Evolutionary conservation across 768 basidiomycete species (phyloP).

Genomic region (Tylopilus balloui): DNA sequence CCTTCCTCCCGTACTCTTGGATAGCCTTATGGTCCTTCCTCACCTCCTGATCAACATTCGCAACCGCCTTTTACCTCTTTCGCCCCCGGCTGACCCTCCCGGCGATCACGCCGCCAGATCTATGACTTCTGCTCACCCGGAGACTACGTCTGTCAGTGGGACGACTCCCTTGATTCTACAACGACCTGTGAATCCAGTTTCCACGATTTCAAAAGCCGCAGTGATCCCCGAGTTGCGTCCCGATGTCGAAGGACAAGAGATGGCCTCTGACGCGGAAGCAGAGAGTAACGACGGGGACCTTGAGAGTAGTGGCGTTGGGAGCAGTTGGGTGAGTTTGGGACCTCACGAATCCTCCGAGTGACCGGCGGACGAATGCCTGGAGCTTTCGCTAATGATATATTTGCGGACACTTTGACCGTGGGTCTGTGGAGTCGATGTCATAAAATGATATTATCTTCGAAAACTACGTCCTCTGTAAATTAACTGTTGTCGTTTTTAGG

Average conservation of each 20-base stretch:
- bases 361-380: not conserved
- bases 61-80: constrained; percentile 52
- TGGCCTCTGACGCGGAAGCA: constrained; percentile 61
- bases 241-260: constrained; percentile 33
- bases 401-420: not conserved
- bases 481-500: not conserved
- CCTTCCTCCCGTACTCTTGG: constrained; percentile 62
- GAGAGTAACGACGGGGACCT: constrained; percentile 60
- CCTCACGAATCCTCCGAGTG: constrained; percentile 21
- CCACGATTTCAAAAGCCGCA: constrained; percentile 14
- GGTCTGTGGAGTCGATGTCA: not conserved
- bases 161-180: not conserved
- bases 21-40: constrained; percentile 62
- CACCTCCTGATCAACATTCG: constrained; percentile 58
- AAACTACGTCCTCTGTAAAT: constrained; percentile 7
- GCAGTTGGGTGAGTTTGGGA: constrained; percentile 69
- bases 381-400: not conserved
- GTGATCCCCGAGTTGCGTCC: constrained; percentile 6
- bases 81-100: constrained; percentile 39
- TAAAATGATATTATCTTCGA: not conserved
- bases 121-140: constrained; percentile 8
- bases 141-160: constrained; percentile 6
- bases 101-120: constrained; percentile 25
- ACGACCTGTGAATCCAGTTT: not conserved
- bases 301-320: constrained; percentile 45